Evolutionary conservation across 1,284 basidiomycete genomes (phyloP), one percentile per base, ranked within the genome.

Genomic region (Rhodotorula sp.): DNA sequence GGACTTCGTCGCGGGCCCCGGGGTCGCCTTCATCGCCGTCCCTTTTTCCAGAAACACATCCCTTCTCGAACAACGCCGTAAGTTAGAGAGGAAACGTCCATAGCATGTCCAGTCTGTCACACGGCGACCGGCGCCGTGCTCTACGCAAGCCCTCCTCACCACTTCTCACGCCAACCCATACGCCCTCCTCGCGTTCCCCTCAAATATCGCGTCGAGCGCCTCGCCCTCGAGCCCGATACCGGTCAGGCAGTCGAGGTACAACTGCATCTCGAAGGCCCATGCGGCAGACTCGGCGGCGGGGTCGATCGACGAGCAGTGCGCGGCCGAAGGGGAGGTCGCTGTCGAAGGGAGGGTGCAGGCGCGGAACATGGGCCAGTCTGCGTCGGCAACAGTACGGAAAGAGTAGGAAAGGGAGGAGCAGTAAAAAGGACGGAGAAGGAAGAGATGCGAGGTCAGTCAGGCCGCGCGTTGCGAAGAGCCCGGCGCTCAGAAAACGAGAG

Each of bases 311-410:
- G 61, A 2, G 50, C 61, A 62, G 25, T 36, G 32, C 0, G 19
- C 29, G 15, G 41, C n/a, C 5, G 61, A 56, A 5, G 64, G 51
- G 25, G 71, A 63, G 29, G 63, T 67, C 9, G 41, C 13, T 10
- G 60, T 27, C 10, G 65, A 0, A 13, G 57, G 58, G 17, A 71
- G 19, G 22, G 64, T 41, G n/a, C 55, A 53, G 7, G 72, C 54
- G 12, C 75, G 72, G 61, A 76, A 72, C 75, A 76, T 76, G 19
- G 75, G 75, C 72, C 72, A 76, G 69, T 76, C 75, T 72, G 46
- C 39, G 21, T 32, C 6, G 17, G 8, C 48, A 44, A 37, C 21
- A 19, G 9, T 21, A 32, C 37, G 22, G 9, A 34, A 48, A 10
- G 21, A 12, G 29, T 32, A 29, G 25, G 12, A 15, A 8, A 17